Conservation (phyloP, 139 green algal species). For the Yamagishiella unicocca region DNA sequence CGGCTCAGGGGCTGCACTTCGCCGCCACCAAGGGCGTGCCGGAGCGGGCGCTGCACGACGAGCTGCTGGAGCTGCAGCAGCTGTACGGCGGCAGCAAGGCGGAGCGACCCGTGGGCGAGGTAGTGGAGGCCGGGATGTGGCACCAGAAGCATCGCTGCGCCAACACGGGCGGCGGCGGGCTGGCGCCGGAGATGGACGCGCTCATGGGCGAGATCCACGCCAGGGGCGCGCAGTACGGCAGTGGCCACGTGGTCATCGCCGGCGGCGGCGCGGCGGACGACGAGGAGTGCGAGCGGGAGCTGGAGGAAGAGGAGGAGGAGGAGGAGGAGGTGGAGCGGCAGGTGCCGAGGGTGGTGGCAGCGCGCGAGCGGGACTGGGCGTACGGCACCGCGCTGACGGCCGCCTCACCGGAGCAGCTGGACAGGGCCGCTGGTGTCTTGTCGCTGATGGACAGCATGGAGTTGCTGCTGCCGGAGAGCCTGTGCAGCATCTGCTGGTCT, state of each 20-base stretch:
- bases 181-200: too few species aligned
- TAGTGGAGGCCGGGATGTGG: too few species aligned
- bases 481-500: not conserved
- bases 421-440: not conserved
- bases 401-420: not conserved
- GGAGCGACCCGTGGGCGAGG: not conserved
- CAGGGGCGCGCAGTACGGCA: not conserved
- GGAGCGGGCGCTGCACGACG: slow-evolving; percentile 51
- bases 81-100: slow-evolving; percentile 39
- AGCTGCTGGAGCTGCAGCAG: slow-evolving; percentile 51
- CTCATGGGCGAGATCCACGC: too few species aligned
- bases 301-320: slow-evolving; percentile 66
- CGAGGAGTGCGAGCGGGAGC: slow-evolving; percentile 71
- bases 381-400: slow-evolving; percentile 19
- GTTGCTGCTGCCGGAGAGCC: not conserved
- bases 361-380: slow-evolving; percentile 55
- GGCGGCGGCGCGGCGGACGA: not conserved
- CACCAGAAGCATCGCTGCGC: too few species aligned
- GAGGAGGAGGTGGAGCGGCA: slow-evolving; percentile 65
- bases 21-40: slow-evolving; percentile 33
- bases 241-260: not conserved
- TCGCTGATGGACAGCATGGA: not conserved
- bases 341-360: slow-evolving; percentile 5
- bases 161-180: too few species aligned
- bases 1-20: slow-evolving; percentile 63